Evolutionary conservation across 2,329 filamentous ascomycete species (phyloP).

Genomic region (Coniochaeta sp.): DNA sequence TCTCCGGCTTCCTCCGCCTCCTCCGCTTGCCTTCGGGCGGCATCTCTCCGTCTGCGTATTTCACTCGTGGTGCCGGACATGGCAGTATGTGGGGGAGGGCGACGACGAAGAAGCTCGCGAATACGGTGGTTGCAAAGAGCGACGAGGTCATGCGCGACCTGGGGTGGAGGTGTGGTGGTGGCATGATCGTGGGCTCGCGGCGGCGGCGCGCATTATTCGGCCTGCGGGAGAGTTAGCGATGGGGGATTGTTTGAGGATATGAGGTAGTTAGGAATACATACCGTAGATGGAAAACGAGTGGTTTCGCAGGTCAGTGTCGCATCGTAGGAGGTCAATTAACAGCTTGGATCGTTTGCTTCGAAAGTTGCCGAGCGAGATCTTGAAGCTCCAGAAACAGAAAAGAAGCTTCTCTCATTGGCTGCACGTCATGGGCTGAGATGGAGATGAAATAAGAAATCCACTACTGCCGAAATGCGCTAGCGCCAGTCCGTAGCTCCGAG

Average conservation of each 20-base stretch:
- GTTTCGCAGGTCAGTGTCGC: background rate
- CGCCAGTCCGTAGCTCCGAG: background rate
- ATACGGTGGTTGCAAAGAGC: constrained; percentile 88
- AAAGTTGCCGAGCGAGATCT: background rate
- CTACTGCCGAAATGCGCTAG: background rate
- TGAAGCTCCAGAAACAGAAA: background rate
- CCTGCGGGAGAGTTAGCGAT: background rate
- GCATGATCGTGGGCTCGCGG: constrained; percentile 46
- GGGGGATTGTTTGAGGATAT: background rate
- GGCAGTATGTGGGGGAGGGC: constrained; percentile 84
- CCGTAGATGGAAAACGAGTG: background rate
- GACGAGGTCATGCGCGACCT: constrained; percentile 89
- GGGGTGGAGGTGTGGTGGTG: constrained; percentile 84
- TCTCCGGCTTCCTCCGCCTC: constrained; percentile 30
- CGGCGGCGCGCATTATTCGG: constrained; percentile 1
- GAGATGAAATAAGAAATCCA: background rate
- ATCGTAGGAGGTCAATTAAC: background rate
- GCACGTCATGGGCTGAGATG: background rate
- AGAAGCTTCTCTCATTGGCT: background rate
- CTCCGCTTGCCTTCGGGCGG: constrained; percentile 36
- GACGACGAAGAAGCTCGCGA: constrained; percentile 87
- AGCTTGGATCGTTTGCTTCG: background rate
- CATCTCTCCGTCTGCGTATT: constrained; percentile 64
- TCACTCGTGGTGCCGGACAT: constrained; percentile 73
- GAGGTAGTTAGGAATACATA: background rate